These are phyloP conservation scores for Cladophialophora psammophila DNA, from an alignment of 2,329 filamentous ascomycete genomes.

Conservation along the genomic window DNA sequence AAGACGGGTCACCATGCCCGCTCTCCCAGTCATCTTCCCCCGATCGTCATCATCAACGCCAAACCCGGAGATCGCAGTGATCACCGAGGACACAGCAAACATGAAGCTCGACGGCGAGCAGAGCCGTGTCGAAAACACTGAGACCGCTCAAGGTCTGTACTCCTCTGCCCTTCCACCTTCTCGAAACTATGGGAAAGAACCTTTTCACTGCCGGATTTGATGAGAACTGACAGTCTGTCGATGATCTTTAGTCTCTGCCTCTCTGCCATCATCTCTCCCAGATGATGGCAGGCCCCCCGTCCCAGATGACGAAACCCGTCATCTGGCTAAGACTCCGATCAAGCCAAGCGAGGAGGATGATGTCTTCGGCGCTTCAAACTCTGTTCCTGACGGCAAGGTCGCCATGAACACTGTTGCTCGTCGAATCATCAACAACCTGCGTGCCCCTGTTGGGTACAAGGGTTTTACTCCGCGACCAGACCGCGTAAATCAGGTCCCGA, in stretches of 20 bases:
- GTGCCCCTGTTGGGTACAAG: slow-evolving; percentile 8
- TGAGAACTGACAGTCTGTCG: slow-evolving; percentile 9
- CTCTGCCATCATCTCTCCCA: slow-evolving; percentile 1
- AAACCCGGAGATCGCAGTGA: slow-evolving; percentile 4
- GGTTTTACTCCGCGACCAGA: slow-evolving; percentile 41
- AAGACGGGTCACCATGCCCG: neutral
- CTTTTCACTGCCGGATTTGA: neutral
- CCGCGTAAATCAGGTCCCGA: slow-evolving; percentile 42
- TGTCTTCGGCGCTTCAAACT: slow-evolving; percentile 20
- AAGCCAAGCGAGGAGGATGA: slow-evolving; percentile 23
- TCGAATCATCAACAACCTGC: slow-evolving; percentile 13
- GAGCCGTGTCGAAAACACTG: neutral
- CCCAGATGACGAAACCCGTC: neutral
- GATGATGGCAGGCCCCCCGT: neutral
- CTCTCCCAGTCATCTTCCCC: slow-evolving; percentile 4
- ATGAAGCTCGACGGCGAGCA: slow-evolving; percentile 2
- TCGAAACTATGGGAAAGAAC: neutral
- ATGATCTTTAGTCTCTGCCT: neutral
- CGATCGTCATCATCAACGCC: slow-evolving; percentile 2
- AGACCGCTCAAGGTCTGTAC: slow-evolving; percentile 4
- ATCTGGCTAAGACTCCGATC: neutral
- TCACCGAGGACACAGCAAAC: neutral
- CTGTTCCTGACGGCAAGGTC: neutral
- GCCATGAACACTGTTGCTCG: slow-evolving; percentile 12
- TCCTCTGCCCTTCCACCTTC: neutral